A percentile compares a stretch with the other conserved stretches of the same genome.
Evolutionary conservation across 495 filamentous ascomycete species (phyloP).

Genomic region (Xylaria acuta): DNA sequence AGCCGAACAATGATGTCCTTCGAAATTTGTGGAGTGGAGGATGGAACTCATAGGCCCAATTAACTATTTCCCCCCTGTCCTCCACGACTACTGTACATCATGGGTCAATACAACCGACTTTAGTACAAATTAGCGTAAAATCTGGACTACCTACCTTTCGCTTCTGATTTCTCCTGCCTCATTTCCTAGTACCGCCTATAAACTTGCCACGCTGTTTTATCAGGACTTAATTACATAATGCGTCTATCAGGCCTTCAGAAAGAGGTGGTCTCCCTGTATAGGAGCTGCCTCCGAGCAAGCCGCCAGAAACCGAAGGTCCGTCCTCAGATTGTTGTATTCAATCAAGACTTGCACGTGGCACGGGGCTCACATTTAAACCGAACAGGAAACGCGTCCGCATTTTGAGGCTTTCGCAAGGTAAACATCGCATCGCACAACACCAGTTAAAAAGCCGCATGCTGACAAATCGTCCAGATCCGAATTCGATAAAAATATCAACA

Average conservation of each 20-base stretch:
- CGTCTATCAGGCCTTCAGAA: conserved; percentile 88
- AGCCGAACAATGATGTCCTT: neutral
- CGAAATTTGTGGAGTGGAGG: too few relatives aligned
- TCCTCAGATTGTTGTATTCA: conserved; percentile 26
- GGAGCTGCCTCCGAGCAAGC: conserved; percentile 79
- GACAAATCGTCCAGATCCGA: conserved; percentile 61
- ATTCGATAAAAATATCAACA: conserved; percentile 70
- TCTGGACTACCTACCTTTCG: neutral
- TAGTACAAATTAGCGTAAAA: neutral
- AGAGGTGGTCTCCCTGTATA: conserved; percentile 86
- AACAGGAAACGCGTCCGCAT: conserved; percentile 46
- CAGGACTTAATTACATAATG: conserved; percentile 40
- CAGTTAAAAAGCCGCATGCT: neutral
- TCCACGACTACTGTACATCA: too few relatives aligned
- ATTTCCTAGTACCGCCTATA: neutral
- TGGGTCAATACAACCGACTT: too few relatives aligned
- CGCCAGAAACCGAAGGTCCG: conserved; percentile 80
- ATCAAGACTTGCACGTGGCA: neutral
- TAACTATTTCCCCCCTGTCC: too few relatives aligned
- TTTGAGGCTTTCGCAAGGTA: conserved; percentile 52
- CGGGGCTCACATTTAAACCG: neutral
- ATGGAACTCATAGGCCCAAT: too few relatives aligned
- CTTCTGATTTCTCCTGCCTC: neutral
- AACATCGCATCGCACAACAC: conserved; percentile 10
- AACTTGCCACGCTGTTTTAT: neutral